phyloP scores from a whole-genome alignment of 2,329 filamentous ascomycete genomes.

The Bipolaris zeicola region DNA sequence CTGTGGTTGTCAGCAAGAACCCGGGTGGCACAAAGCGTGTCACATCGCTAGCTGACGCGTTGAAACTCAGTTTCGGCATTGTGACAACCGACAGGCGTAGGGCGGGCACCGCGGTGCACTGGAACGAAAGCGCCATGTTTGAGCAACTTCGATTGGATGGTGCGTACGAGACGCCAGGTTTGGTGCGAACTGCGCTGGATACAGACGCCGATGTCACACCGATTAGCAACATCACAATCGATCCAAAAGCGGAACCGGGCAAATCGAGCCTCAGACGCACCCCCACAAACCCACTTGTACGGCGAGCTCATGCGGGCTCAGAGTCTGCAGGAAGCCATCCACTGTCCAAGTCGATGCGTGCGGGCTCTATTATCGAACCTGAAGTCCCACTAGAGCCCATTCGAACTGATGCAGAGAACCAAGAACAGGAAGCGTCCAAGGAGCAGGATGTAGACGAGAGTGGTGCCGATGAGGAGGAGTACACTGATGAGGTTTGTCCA shows the following conservation, averaged over 20 bases:
- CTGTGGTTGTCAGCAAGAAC: constrained; percentile 97
- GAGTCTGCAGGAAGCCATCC: constrained; percentile 37
- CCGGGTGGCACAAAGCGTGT: constrained; percentile 96
- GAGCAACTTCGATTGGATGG: constrained; percentile 52
- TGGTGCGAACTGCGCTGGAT: constrained; percentile 40
- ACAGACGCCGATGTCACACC: constrained; percentile 45
- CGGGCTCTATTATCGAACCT: constrained; percentile 42
- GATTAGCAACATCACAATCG: constrained; percentile 30
- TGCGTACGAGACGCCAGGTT: constrained; percentile 46
- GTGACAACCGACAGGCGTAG: constrained; percentile 76
- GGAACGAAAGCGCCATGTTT: constrained; percentile 80
- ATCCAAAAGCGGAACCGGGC: constrained; percentile 32
- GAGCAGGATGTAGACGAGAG: constrained; percentile 31
- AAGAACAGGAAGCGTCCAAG: constrained; percentile 21
- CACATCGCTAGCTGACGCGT: constrained; percentile 89
- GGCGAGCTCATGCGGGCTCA: constrained; percentile 35
- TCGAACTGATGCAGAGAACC: constrained; percentile 25
- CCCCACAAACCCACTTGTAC: constrained; percentile 36
- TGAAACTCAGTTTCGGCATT: constrained; percentile 97
- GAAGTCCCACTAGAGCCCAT: constrained; percentile 37
- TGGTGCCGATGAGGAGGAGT: constrained; percentile 47
- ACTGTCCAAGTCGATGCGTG: constrained; percentile 45
- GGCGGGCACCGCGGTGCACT: constrained; percentile 56
- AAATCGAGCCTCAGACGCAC: constrained; percentile 36
- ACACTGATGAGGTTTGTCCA: constrained; percentile 68